A percentile compares a stretch with the other conserved stretches of the same genome.
These are phyloP conservation scores for Eucalyptus paniculata DNA, from an alignment of 345 rosid species.

Conservation along the genomic window DNA sequence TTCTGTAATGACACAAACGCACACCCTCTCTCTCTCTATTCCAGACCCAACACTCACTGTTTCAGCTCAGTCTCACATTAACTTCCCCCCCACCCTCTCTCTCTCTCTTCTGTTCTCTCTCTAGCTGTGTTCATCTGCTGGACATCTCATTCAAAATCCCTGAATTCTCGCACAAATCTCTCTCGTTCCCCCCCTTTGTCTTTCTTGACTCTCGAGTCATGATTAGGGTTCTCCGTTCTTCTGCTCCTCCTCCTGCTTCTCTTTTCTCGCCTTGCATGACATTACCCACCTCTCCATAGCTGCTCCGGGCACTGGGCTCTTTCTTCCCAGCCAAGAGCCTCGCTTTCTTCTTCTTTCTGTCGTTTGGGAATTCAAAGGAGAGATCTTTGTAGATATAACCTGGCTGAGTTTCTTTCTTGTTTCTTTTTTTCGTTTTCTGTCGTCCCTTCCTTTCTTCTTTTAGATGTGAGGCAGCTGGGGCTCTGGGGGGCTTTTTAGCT, in stretches of 20 bases:
- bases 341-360: background rate
- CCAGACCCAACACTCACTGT: background rate
- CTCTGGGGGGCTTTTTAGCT: background rate
- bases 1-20: background rate
- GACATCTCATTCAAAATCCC: background rate
- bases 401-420: background rate
- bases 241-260: background rate
- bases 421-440: background rate
- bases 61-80: background rate
- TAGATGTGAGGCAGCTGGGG: background rate
- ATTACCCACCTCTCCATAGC: background rate
- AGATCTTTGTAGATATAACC: background rate
- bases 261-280: background rate
- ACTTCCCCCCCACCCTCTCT: background rate
- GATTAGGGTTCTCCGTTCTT: background rate
- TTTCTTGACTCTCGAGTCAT: background rate
- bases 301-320: background rate
- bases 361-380: background rate
- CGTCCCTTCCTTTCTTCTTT: background rate
- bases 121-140: background rate
- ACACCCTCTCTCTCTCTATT: background rate
- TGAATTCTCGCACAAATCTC: background rate
- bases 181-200: background rate
- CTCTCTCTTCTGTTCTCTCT: background rate
- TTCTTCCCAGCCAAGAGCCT: background rate